These are phyloP conservation scores for Rhynchospora pubera DNA, from an alignment of 176 grass and related monocot species.

Conservation along the genomic window DNA sequence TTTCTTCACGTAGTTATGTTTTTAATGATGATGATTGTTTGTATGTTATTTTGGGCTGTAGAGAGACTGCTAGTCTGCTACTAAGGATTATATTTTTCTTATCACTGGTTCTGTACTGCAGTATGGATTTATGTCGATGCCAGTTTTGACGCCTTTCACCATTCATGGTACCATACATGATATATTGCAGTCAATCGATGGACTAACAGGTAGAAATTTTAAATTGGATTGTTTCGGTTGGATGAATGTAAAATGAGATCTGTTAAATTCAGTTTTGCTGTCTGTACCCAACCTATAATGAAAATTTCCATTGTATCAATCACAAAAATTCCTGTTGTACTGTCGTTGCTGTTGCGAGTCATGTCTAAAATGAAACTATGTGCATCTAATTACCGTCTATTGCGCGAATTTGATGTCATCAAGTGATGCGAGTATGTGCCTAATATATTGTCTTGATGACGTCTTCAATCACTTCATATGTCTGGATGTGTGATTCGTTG, in stretches of 20 bases:
- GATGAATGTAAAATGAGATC: too few species aligned
- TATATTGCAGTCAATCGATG: neutral
- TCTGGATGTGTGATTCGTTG: too few species aligned
- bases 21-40: neutral
- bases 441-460: too few species aligned
- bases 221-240: neutral
- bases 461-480: too few species aligned
- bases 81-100: neutral
- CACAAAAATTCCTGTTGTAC: neutral
- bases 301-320: neutral
- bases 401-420: too few species aligned
- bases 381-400: too few species aligned
- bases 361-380: too few species aligned
- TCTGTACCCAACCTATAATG: neutral
- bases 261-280: too few species aligned
- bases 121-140: neutral
- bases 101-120: neutral
- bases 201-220: neutral
- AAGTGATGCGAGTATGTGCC: too few species aligned
- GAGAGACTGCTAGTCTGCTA: neutral
- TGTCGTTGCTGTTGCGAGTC: too few species aligned
- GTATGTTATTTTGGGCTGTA: neutral
- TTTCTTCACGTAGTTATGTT: slow-evolving; percentile 7
- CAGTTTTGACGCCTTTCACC: neutral
- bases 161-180: neutral